Conservation (phyloP, 2,329 filamentous ascomycete genomes). For the Chaetomium strumarium region DNA sequence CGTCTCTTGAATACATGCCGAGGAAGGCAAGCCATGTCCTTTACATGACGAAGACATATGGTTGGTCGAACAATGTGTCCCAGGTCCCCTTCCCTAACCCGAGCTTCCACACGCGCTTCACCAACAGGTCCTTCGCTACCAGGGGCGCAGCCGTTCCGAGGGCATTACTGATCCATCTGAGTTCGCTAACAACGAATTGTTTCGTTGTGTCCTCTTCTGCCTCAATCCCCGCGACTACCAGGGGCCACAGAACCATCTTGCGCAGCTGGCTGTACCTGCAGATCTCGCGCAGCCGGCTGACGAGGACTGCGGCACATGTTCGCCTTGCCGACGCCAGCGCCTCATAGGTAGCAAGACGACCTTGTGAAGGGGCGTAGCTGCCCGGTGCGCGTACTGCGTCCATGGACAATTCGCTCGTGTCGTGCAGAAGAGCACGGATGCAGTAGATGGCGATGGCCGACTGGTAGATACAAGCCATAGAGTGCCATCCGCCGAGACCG, state of each 20-base stretch:
- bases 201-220: background rate
- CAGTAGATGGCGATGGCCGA: constrained; percentile 6
- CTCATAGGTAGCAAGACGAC: background rate
- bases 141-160: constrained; percentile 3
- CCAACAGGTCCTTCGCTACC: constrained; percentile 1
- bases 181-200: background rate
- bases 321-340: background rate
- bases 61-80: constrained; percentile 3
- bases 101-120: background rate
- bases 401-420: background rate
- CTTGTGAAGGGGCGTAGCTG: background rate
- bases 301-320: background rate
- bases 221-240: constrained; percentile 1
- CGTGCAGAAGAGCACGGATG: constrained; percentile 4
- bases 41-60: constrained; percentile 6
- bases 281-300: background rate
- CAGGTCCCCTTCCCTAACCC: background rate
- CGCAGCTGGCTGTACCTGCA: constrained; percentile 2
- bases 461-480: constrained; percentile 1
- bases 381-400: too few species aligned
- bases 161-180: constrained; percentile 3
- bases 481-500: background rate
- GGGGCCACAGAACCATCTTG: constrained; percentile 5
- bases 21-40: background rate
- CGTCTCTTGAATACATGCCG: too few species aligned